Base-by-base conservation (phyloP, 768 basidiomycete species). In the Cystofilobasidium macerans region DNA sequence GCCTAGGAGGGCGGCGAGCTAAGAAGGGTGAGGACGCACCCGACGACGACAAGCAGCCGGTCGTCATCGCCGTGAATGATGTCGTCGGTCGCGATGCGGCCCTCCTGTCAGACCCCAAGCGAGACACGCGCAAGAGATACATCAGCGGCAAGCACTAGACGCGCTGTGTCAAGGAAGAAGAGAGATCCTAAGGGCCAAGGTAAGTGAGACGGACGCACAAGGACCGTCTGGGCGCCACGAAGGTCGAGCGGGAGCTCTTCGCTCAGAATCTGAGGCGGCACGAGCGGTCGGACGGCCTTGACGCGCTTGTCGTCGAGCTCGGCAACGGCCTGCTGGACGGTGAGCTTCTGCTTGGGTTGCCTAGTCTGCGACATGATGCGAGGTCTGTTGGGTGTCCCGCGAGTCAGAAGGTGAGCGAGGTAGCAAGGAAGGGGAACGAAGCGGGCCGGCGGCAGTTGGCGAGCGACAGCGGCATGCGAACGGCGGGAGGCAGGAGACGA, bases 201-300 rank as follows among this genome's bases (percentile, higher is more conserved):
- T 16, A 40, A 40, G 38, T 8, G 38, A 40, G 38, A 40, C 8
- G 38, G 42, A 68, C 61, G 33, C 13, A 62, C 61, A 2, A 95
- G 78, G 20, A 97, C 87, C 0, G 93, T 94, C 73, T 93, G 85
- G 0, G 91, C 92, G 26, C 76, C 76, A 57, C 74, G 87, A 83
- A 72, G 81, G 79, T 65, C 92, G 78, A 69, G 87, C 20, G 72
- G 75, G 12, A 76, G 65, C 76, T 97, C 92, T 76, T 97, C 92
- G 70, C 88, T 87, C 1, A 97, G 81, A 68, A 97, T 94, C 73
- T 93, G 91, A 26, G 92, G 92, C 59, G 92, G 92, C 64, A 97
- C 92, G 64, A 97, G 78, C 33, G 92, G 92, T 47, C 91, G 81
- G 22, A 86, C 91, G 20, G 82, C 85, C 74, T 84, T 90, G 62